Percentiles rank a stretch among this genome's conserved stretches.
Conservation (phyloP, 2,329 filamentous ascomycete genomes). For the Aspergillus texensis region DNA sequence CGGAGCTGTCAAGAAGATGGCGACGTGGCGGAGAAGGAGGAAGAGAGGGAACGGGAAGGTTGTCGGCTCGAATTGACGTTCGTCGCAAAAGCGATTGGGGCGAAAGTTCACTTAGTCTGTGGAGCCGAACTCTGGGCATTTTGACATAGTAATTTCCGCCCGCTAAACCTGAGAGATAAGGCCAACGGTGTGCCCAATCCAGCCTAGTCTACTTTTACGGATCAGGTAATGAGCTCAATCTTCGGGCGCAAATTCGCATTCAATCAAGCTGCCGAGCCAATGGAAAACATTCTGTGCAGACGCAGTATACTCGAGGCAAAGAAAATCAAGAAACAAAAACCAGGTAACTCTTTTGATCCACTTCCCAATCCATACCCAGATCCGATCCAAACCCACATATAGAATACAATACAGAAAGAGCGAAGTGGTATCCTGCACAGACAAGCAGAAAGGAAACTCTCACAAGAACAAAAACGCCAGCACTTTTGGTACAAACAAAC, state of each 20-base stretch:
- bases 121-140: constrained; percentile 20
- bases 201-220: not conserved
- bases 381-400: constrained; percentile 9
- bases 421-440: constrained; percentile 35
- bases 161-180: not conserved
- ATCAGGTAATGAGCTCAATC: not conserved
- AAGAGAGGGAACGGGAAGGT: constrained; percentile 18
- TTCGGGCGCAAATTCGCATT: not conserved
- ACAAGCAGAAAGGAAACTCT: constrained; percentile 22
- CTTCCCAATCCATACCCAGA: constrained; percentile 6
- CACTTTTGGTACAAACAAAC: constrained; percentile 29
- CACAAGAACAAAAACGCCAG: constrained; percentile 25
- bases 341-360: not conserved
- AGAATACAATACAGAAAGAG: constrained; percentile 18
- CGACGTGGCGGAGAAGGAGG: constrained; percentile 24
- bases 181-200: not conserved
- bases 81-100: constrained; percentile 25
- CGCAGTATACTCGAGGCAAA: not conserved
- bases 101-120: constrained; percentile 18
- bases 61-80: constrained; percentile 25
- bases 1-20: constrained; percentile 11
- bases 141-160: not conserved
- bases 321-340: not conserved
- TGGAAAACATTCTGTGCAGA: not conserved
- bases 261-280: not conserved